These are phyloP conservation scores for Suillus luteus DNA, from an alignment of 768 basidiomycete species.

Conservation along the genomic window DNA sequence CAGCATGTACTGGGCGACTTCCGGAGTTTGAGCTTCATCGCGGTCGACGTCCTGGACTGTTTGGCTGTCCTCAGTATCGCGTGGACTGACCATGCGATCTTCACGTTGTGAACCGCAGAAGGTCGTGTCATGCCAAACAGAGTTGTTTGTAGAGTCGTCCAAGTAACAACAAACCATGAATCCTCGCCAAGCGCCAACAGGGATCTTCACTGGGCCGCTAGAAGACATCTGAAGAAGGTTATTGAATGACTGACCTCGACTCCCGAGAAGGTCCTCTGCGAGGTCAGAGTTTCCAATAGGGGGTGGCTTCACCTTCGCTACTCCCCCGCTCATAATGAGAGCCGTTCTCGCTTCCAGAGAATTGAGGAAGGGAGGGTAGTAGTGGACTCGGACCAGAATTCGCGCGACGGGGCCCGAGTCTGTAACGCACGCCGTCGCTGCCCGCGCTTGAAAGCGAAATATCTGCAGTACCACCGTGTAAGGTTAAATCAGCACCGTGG, in stretches of 20 bases:
- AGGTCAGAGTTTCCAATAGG: slow-evolving; percentile 47
- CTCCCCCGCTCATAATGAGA: slow-evolving; percentile 55
- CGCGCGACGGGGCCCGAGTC: slow-evolving; percentile 50
- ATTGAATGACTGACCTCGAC: slow-evolving; percentile 35
- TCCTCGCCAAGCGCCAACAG: too few species aligned
- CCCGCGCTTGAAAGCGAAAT: slow-evolving; percentile 56
- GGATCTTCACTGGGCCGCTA: too few species aligned
- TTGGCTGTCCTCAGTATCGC: background rate
- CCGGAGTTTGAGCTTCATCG: background rate
- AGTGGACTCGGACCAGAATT: slow-evolving; percentile 49
- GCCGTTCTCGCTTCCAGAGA: slow-evolving; percentile 52
- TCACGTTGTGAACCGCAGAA: background rate
- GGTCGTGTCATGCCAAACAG: slow-evolving; percentile 4
- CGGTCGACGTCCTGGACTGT: background rate
- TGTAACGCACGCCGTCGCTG: slow-evolving; percentile 61
- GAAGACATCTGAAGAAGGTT: too few species aligned
- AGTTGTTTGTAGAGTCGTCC: background rate
- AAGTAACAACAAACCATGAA: too few species aligned
- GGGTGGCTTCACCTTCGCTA: slow-evolving; percentile 55
- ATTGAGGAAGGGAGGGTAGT: slow-evolving; percentile 48
- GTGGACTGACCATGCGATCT: slow-evolving; percentile 2
- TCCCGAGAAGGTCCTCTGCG: slow-evolving; percentile 51
- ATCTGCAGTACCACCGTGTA: slow-evolving; percentile 76
- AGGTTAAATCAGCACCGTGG: slow-evolving; percentile 61
- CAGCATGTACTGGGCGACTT: background rate